Base-by-base conservation (phyloP, 352 stramenopile genomes). In the Elongisporangium anandrum region DNA sequence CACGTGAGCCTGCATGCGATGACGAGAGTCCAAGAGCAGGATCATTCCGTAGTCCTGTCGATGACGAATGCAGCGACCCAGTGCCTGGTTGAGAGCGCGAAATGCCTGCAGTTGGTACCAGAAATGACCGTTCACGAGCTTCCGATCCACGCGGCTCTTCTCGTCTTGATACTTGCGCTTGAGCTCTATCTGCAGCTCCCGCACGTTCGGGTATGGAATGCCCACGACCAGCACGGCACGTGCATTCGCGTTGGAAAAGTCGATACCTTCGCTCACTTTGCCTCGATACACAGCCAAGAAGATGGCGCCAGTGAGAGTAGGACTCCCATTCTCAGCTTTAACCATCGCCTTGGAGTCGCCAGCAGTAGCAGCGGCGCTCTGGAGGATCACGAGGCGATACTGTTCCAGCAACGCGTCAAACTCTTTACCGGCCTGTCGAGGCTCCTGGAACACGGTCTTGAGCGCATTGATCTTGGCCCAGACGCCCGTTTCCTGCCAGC, bases 91-190 rank as follows among this genome's bases (percentile, higher is more conserved):
- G 12, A 99, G 88, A 13, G 97, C 97, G n/a, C 97, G 87, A 66
- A 97, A 97, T 0, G 97, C 97, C 68, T 99, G 96, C 38, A 99
- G 88, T 22, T 92, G 86, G 73, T 99, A 99, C 98, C 98, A 99
- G 16, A 69, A 66, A 48, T 74, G 67, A 13, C 86, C 86, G 17
- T 84, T 88, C n/a, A 92, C 81, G 15, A 87, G 70, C 34, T 77
- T 78, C 47, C 75, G 71, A 53, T 93, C 79, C 19, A 81, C 59
- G 4, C 63, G 63, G 45, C 79, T 84, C 56, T 89, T 90, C 54
- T 90, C 69, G 50, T 94, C 84, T 65, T 95, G 85, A 38, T 95
- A 95, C 54, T 85, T 64, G 45, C 85, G 82, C 65, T 95, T 95
- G 23, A 95, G 63, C 21, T 64, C 76, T 2, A 95, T 77, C 60